phyloP scores from a whole-genome alignment of 2,329 filamentous ascomycete species.

The Pochonia chlamydosporia region DNA sequence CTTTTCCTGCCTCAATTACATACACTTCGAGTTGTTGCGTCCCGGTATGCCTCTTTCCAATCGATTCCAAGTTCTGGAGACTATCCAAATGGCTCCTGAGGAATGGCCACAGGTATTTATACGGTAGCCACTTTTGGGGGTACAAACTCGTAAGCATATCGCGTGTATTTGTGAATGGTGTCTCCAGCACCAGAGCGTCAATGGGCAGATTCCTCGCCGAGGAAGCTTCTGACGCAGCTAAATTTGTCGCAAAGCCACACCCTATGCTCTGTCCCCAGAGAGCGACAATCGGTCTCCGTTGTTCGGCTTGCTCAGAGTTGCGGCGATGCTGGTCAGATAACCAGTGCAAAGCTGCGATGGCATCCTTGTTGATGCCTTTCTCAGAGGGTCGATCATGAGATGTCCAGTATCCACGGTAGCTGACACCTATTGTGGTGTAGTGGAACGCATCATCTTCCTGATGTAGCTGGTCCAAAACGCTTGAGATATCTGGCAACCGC shows the following conservation, averaged over 20 bases:
- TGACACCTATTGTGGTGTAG: constrained; percentile 49
- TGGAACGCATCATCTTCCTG: constrained; percentile 26
- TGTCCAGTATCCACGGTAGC: constrained; percentile 72
- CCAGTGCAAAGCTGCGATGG: constrained; percentile 59
- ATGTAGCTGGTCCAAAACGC: constrained; percentile 40
- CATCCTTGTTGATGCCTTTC: constrained; percentile 62
- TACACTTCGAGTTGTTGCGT: constrained; percentile 31
- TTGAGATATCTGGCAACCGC: constrained; percentile 50
- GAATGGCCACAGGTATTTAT: constrained; percentile 69
- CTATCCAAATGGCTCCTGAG: constrained; percentile 59
- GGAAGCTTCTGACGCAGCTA: constrained; percentile 34
- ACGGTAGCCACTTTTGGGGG: constrained; percentile 74
- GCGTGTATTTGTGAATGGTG: constrained; percentile 65
- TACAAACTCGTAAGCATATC: constrained; percentile 69
- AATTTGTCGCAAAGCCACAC: constrained; percentile 61
- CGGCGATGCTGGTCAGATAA: constrained; percentile 37
- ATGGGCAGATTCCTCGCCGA: constrained; percentile 31
- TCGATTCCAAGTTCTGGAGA: constrained; percentile 41
- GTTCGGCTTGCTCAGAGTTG: constrained; percentile 11
- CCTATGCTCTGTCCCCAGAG: constrained; percentile 78
- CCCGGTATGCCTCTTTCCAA: constrained; percentile 22
- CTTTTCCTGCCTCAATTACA: constrained; percentile 51
- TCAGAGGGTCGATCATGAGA: constrained; percentile 68
- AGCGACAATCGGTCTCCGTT: constrained; percentile 37
- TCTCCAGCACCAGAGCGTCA: constrained; percentile 61